These are phyloP conservation scores for Chaetoceros muelleri DNA, from an alignment of 108 stramenopile species.

Conservation along the genomic window DNA sequence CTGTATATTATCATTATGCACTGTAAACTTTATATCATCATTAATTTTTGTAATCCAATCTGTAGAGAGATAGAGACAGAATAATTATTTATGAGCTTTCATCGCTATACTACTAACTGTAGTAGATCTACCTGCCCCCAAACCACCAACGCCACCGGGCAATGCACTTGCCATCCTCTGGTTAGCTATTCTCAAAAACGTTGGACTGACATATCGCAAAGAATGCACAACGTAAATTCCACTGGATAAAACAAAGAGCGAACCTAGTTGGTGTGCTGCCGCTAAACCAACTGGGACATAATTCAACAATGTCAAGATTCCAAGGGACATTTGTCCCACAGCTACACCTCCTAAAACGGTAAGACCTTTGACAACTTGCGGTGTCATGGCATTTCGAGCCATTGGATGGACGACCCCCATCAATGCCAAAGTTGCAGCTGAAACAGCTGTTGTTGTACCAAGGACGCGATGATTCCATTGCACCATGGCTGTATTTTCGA, in stretches of 20 bases:
- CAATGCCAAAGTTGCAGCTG: conserved; percentile 54
- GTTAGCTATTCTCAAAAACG: conserved; percentile 13
- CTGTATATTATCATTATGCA: too few relatives aligned
- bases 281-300: conserved; percentile 93
- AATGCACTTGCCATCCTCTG: background rate
- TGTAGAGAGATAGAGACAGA: too few relatives aligned
- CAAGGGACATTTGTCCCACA: conserved; percentile 82
- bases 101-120: too few relatives aligned
- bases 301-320: conserved; percentile 87
- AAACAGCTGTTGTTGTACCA: conserved; percentile 71
- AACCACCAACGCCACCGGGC: background rate
- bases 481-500: conserved; percentile 96
- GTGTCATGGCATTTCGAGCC: conserved; percentile 37
- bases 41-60: too few relatives aligned
- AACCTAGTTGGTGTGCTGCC: conserved; percentile 93
- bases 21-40: too few relatives aligned
- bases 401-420: conserved; percentile 40
- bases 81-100: too few relatives aligned
- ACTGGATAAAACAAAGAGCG: conserved; percentile 81
- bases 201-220: conserved; percentile 63
- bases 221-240: conserved; percentile 79
- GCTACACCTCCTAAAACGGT: conserved; percentile 68
- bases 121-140: too few relatives aligned
- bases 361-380: conserved; percentile 58
- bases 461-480: conserved; percentile 96